phyloP scores from a whole-genome alignment of 2,329 filamentous ascomycete genomes.

The Trichoderma sp. region DNA sequence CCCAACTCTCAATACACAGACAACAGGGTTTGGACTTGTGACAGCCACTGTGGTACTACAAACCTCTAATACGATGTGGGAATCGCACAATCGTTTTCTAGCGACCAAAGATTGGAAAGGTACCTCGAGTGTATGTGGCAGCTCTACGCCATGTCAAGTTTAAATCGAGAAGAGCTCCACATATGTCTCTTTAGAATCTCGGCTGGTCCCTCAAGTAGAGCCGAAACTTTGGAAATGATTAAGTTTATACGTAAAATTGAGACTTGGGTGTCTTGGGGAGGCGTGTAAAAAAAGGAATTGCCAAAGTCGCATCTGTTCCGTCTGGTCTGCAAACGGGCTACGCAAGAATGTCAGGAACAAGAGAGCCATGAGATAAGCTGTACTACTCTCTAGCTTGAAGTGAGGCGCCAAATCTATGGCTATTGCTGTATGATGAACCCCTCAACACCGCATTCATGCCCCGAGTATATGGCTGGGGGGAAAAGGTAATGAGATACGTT shows the following conservation, averaged over 20 bases:
- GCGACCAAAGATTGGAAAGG: background rate
- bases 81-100: background rate
- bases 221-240: background rate
- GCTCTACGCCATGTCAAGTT: background rate
- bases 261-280: background rate
- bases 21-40: background rate
- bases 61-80: conserved; percentile 17
- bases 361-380: background rate
- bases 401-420: conserved; percentile 7
- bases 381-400: background rate
- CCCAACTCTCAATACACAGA: background rate
- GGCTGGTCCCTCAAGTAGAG: background rate
- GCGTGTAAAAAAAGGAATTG: background rate
- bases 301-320: background rate
- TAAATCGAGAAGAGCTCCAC: background rate
- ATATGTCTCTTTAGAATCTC: background rate
- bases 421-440: conserved; percentile 10
- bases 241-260: background rate
- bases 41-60: conserved; percentile 16
- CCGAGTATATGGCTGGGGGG: background rate
- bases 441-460: background rate
- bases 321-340: background rate
- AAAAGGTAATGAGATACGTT: background rate
- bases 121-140: background rate
- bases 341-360: background rate